Conservation (phyloP, 345 rosid genomes). For the Salix viminalis region DNA sequence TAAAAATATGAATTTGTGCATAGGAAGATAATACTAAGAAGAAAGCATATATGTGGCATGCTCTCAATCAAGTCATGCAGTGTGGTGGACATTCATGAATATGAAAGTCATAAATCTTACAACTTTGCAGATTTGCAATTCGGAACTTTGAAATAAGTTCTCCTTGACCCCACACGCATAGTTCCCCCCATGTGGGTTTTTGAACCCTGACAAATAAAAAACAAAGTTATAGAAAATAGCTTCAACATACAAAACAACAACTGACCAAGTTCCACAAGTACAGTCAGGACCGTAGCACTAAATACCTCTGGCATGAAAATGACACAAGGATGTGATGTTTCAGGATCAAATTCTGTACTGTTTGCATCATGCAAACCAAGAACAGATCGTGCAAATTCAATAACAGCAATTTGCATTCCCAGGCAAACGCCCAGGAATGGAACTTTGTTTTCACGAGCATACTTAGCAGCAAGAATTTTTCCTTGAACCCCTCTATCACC, state of each 20-base stretch:
- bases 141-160: slow-evolving; percentile 58
- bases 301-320: slow-evolving; percentile 96
- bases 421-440: slow-evolving; percentile 95
- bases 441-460: slow-evolving; percentile 81
- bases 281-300: not conserved
- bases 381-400: slow-evolving; percentile 90
- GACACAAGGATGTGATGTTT: slow-evolving; percentile 71
- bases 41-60: not conserved
- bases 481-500: slow-evolving; percentile 97
- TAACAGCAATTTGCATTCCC: slow-evolving; percentile 98
- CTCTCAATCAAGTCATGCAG: not conserved
- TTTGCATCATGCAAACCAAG: slow-evolving; percentile 75
- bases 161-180: slow-evolving; percentile 93
- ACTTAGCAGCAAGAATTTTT: slow-evolving; percentile 90
- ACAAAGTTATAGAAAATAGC: not conserved
- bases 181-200: slow-evolving; percentile 98
- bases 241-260: slow-evolving; percentile 4
- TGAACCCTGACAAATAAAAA: slow-evolving; percentile 58
- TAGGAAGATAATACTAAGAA: not conserved
- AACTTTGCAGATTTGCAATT: slow-evolving; percentile 79
- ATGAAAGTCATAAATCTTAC: slow-evolving; percentile 35
- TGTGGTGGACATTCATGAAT: not conserved
- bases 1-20: not conserved
- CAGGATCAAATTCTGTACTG: slow-evolving; percentile 79
- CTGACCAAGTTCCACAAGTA: not conserved